phyloP scores from a whole-genome alignment of 2,329 filamentous ascomycete species.

The Diaporthe nobilis region DNA sequence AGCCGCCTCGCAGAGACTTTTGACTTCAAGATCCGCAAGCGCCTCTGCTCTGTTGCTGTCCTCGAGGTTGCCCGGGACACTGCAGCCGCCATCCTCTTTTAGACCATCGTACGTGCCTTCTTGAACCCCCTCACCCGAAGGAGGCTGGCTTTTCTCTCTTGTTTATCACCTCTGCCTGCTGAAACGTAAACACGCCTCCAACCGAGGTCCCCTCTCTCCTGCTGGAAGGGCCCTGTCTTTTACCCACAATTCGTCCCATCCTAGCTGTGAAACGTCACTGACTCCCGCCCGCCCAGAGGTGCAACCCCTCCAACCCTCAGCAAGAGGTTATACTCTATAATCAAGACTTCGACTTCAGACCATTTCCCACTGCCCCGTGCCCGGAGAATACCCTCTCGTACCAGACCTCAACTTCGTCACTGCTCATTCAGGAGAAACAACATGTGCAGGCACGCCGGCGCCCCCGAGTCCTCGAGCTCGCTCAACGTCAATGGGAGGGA shows the following conservation, averaged over 20 bases:
- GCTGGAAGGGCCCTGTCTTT: slow-evolving; percentile 14
- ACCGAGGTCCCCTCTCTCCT: neutral
- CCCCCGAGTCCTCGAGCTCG: slow-evolving; percentile 52
- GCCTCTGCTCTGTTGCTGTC: slow-evolving; percentile 22
- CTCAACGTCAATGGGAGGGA: slow-evolving; percentile 72
- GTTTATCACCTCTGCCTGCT: neutral
- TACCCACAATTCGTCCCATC: slow-evolving; percentile 34
- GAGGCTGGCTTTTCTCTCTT: neutral
- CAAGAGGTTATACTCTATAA: slow-evolving; percentile 39
- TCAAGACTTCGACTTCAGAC: slow-evolving; percentile 36
- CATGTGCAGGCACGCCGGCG: slow-evolving; percentile 73
- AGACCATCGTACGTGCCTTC: slow-evolving; percentile 36
- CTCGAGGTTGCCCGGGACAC: slow-evolving; percentile 28
- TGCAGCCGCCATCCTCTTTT: slow-evolving; percentile 13
- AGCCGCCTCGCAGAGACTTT: slow-evolving; percentile 39
- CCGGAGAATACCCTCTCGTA: slow-evolving; percentile 40
- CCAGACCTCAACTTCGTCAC: slow-evolving; percentile 59
- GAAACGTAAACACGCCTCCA: slow-evolving; percentile 8
- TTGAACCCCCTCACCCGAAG: neutral
- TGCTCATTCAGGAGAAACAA: slow-evolving; percentile 81
- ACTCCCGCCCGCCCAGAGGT: slow-evolving; percentile 31
- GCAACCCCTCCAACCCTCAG: slow-evolving; percentile 34
- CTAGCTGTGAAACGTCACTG: slow-evolving; percentile 33
- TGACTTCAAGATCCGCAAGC: slow-evolving; percentile 33
- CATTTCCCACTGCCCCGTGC: slow-evolving; percentile 36